phyloP scores from a whole-genome alignment of 306 rosid species.

The Lagenaria siceraria region DNA sequence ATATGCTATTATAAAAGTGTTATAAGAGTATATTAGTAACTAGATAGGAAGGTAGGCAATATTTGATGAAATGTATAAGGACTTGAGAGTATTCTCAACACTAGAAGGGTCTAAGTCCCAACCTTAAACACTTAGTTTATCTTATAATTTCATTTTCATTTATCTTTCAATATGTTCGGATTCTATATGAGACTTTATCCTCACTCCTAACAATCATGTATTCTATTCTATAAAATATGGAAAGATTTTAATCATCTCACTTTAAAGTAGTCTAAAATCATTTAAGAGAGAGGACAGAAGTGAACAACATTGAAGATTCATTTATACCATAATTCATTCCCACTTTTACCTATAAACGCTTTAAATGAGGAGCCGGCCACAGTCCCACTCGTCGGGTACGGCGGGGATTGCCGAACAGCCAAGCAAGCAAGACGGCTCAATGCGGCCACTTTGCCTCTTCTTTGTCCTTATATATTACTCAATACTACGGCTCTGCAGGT shows the following conservation, averaged over 20 bases:
- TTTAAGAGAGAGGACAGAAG: not conserved
- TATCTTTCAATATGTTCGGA: too few relatives aligned
- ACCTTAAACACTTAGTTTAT: too few relatives aligned
- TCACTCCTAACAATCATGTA: too few relatives aligned
- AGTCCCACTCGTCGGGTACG: not conserved
- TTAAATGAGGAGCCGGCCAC: not conserved
- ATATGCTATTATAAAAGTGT: too few relatives aligned
- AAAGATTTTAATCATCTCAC: not conserved
- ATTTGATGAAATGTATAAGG: too few relatives aligned
- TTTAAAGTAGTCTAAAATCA: not conserved
- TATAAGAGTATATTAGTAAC: too few relatives aligned
- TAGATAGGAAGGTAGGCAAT: too few relatives aligned
- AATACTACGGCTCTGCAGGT: not conserved
- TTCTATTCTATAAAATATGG: not conserved
- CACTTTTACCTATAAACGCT: not conserved
- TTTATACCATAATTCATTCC: not conserved
- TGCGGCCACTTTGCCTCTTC: not conserved
- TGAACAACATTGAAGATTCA: not conserved
- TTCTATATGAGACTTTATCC: too few relatives aligned
- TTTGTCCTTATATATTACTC: not conserved
- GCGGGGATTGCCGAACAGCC: not conserved
- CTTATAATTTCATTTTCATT: too few relatives aligned
- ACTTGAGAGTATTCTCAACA: too few relatives aligned
- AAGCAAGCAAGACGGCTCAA: not conserved
- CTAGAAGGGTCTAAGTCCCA: too few relatives aligned